These are phyloP conservation scores for Gossypium turneri DNA, from an alignment of 345 rosid genomes.

Conservation along the genomic window DNA sequence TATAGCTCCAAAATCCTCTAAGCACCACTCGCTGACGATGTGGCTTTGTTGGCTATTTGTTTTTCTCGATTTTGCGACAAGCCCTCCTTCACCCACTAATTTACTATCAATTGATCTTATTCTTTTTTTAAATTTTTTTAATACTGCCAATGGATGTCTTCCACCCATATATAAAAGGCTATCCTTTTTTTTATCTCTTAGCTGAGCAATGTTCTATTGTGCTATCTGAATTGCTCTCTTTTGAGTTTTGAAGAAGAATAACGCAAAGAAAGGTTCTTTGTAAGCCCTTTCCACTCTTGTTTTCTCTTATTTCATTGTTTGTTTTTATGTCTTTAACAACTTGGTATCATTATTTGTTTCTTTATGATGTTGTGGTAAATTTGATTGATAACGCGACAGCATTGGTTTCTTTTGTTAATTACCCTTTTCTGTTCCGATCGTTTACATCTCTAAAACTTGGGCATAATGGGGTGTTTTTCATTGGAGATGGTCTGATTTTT, in stretches of 20 bases:
- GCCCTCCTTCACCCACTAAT: slow-evolving; percentile 39
- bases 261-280: neutral
- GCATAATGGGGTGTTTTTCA: neutral
- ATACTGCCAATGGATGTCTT: neutral
- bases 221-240: slow-evolving; percentile 32
- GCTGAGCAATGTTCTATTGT: slow-evolving; percentile 18
- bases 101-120: too few species aligned
- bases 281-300: neutral
- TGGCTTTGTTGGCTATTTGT: slow-evolving; percentile 47
- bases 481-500: slow-evolving; percentile 6
- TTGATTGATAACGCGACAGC: neutral
- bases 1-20: slow-evolving; percentile 10
- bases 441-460: neutral
- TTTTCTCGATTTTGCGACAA: slow-evolving; percentile 37
- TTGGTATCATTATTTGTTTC: neutral
- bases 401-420: neutral
- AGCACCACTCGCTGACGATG: slow-evolving; percentile 68
- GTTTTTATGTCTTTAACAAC: neutral
- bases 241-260: slow-evolving; percentile 3
- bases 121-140: neutral
- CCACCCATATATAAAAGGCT: slow-evolving; percentile 13
- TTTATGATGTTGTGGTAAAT: neutral
- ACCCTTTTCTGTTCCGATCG: neutral
- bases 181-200: slow-evolving; percentile 8
- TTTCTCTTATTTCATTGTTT: neutral